Evolutionary conservation across 2,329 filamentous ascomycete genomes (phyloP).

Genomic region (Anisogramma anomala): DNA sequence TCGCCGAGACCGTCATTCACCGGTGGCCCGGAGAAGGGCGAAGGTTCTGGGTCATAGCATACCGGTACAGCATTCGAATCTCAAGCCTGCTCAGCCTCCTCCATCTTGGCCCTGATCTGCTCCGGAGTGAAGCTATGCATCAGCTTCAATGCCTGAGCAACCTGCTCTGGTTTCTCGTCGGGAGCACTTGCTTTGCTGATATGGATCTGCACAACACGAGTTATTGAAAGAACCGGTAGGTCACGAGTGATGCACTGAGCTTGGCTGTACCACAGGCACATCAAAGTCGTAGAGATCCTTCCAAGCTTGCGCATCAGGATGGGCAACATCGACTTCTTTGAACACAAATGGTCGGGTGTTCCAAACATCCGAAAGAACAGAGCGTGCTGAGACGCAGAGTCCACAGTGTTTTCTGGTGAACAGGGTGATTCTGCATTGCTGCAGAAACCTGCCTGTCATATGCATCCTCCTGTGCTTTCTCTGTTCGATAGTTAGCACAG

Average conservation of each 20-base stretch:
- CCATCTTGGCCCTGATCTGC: slow-evolving; percentile 58
- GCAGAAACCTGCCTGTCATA: slow-evolving; percentile 36
- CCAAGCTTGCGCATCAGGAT: slow-evolving; percentile 52
- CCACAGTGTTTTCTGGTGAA: slow-evolving; percentile 64
- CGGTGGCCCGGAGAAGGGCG: slow-evolving; percentile 26
- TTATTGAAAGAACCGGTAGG: neutral
- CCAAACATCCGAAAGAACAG: slow-evolving; percentile 57
- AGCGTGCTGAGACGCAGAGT: slow-evolving; percentile 57
- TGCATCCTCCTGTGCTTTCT: slow-evolving; percentile 32
- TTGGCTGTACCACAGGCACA: slow-evolving; percentile 56
- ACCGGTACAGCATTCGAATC: neutral
- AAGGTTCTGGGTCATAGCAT: slow-evolving; percentile 29
- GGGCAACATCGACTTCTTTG: slow-evolving; percentile 58
- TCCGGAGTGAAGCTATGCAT: slow-evolving; percentile 66
- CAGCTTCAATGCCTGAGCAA: slow-evolving; percentile 52
- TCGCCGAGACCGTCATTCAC: slow-evolving; percentile 35
- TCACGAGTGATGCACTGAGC: neutral
- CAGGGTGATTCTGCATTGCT: slow-evolving; percentile 55
- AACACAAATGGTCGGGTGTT: slow-evolving; percentile 56
- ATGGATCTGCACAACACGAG: slow-evolving; percentile 35
- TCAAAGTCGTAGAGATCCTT: slow-evolving; percentile 69
- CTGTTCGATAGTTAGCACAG: neutral
- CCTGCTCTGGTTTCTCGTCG: slow-evolving; percentile 41
- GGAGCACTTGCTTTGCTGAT: slow-evolving; percentile 45
- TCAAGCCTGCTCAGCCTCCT: slow-evolving; percentile 35